A percentile compares a stretch with the other conserved stretches of the same genome.
phyloP scores from a whole-genome alignment of 805 yeast species.

The Dipodascus albidus region DNA sequence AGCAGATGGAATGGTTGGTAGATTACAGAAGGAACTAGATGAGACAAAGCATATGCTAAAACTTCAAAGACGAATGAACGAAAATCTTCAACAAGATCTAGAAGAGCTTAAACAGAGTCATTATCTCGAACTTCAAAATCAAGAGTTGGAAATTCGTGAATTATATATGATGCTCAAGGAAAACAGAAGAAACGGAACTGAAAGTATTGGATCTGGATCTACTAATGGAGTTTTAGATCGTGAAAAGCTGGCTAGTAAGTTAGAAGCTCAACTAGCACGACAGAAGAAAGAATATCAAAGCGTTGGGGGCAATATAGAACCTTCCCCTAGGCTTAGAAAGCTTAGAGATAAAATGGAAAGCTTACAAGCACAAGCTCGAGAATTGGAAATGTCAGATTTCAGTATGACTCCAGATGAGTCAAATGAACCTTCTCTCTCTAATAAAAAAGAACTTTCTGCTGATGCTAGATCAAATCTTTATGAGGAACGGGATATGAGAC shows the following conservation, averaged over 20 bases:
- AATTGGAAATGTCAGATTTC: constrained; percentile 77
- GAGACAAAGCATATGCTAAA: constrained; percentile 51
- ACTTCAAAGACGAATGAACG: constrained; percentile 50
- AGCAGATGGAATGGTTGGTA: constrained; percentile 58
- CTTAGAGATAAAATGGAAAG: constrained; percentile 77
- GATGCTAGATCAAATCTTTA: constrained; percentile 26
- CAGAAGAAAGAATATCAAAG: constrained; percentile 30
- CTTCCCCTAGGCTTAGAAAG: constrained; percentile 62
- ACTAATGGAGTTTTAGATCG: constrained; percentile 24
- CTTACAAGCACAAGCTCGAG: constrained; percentile 73
- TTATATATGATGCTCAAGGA: constrained; percentile 47
- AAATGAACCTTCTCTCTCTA: constrained; percentile 46
- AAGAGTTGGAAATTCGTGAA: constrained; percentile 50
- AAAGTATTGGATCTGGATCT: neutral
- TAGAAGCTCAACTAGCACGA: constrained; percentile 24
- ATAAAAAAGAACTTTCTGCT: constrained; percentile 38
- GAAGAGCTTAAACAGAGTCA: constrained; percentile 43
- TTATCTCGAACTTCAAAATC: constrained; percentile 25
- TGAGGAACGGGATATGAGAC: constrained; percentile 46
- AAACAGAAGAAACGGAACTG: constrained; percentile 5
- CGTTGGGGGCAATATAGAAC: constrained; percentile 45
- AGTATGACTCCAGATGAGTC: constrained; percentile 29
- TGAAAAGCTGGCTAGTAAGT: constrained; percentile 19
- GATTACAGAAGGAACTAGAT: constrained; percentile 45
- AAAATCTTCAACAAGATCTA: constrained; percentile 47